Percentiles rank a stretch among this genome's conserved stretches.
These are phyloP conservation scores for Phytophthora constricta DNA, from an alignment of 352 stramenopile genomes.

Conservation along the genomic window DNA sequence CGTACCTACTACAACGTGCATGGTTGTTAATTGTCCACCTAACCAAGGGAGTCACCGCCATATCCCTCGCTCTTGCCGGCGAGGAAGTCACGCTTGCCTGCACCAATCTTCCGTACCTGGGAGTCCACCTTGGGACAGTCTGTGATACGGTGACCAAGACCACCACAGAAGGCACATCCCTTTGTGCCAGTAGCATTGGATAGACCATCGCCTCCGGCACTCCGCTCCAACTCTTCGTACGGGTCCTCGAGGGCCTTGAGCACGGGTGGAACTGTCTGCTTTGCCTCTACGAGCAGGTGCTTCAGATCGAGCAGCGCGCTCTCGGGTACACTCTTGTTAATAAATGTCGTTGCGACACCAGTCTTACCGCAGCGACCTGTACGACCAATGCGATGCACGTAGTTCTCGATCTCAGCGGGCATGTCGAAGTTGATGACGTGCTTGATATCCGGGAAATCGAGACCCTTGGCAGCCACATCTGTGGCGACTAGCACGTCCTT, in stretches of 20 bases:
- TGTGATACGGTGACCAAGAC: conserved; percentile 98
- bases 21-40: conserved; percentile 17
- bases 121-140: conserved; percentile 99
- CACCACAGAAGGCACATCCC: conserved; percentile 98
- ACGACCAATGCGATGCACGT: conserved; percentile 99
- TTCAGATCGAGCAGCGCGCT: conserved; percentile 98
- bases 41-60: conserved; percentile 93
- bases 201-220: conserved; percentile 38
- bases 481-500: conserved; percentile 99
- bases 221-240: conserved; percentile 85
- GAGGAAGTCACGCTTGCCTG: conserved; percentile 94
- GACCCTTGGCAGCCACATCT: conserved; percentile 98
- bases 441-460: conserved; percentile 99
- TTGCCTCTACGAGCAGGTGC: conserved; percentile 97
- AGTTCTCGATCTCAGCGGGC: conserved; percentile 99
- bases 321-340: conserved; percentile 97
- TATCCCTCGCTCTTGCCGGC: conserved; percentile 93
- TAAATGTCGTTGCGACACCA: conserved; percentile 98
- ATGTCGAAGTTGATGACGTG: conserved; percentile 99
- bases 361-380: conserved; percentile 98
- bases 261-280: conserved; percentile 98
- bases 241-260: conserved; percentile 98
- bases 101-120: conserved; percentile 95
- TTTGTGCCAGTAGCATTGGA: conserved; percentile 86
- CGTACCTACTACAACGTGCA: conserved; percentile 10